Base-by-base conservation (phyloP, 345 rosid genomes). In the Melaleuca quinquenervia region DNA sequence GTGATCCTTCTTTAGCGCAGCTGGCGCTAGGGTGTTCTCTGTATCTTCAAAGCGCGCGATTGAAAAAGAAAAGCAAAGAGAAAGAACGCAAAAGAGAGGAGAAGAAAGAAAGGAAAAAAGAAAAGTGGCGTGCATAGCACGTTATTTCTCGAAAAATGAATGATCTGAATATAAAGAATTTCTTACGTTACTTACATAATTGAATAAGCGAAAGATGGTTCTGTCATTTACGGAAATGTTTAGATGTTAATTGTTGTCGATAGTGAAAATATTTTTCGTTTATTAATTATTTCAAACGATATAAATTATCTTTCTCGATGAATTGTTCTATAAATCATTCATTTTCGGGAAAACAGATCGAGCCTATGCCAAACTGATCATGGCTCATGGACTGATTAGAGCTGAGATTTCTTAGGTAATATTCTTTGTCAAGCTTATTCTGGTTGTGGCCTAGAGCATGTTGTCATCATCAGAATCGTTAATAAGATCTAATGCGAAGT, bases 101-200 rank as follows among this genome's bases (percentile, higher is more conserved):
- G 41, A 41, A 41, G 41, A 41, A 41, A 41, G 41, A 41, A 41
- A n/a, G n/a, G 0, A 64, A 70, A 4, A 10, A 32, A 5, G 32
- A 70, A 5, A 4, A 1, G 18, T 5, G 8, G 4, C 7, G 15
- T 11, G 24, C 6, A 24, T 27, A 2, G 27, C 26, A 5, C 15
- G 29, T 27, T 60, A 6, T 60, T 15, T 6, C 1, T 2, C 0
- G 3, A 0, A 62, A 29, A 7, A 7, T 15, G 1, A 27, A 62
- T 29, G 3, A 3, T 64, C 15, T 29, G 44, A 32, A 3, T 64
- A 29, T 29, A 62, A 16, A 64, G 3, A 15, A 7, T 64, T 6
- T 0, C 18, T 24, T 24, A 6, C 26, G 10, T 55, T 24, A 10
- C 13, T 55, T 55, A 24, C 6, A 8, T 10, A 24, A 14, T 27